Evolutionary conservation across 2,329 filamentous ascomycete species (phyloP).

Genomic region (Xylaria sp.): DNA sequence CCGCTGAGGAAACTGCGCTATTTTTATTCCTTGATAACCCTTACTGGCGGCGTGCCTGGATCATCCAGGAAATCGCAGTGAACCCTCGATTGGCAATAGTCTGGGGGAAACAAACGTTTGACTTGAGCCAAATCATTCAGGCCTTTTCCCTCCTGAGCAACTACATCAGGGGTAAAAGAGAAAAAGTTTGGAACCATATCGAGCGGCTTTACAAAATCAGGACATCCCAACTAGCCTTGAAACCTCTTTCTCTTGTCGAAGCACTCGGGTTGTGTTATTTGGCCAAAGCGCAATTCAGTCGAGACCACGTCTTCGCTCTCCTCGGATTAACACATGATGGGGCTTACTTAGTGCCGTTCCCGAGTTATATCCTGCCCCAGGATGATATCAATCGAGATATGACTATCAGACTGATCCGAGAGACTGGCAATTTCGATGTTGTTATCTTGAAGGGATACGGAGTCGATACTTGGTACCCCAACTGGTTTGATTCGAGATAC

Average conservation of each 20-base stretch:
- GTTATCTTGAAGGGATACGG: conserved; percentile 25
- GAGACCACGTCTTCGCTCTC: conserved; percentile 32
- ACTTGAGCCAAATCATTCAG: conserved; percentile 25
- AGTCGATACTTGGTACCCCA: conserved; percentile 33
- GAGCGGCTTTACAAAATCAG: conserved; percentile 31
- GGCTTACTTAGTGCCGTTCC: conserved; percentile 30
- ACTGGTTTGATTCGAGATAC: conserved; percentile 34
- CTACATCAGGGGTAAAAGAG: conserved; percentile 22
- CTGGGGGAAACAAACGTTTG: conserved; percentile 34
- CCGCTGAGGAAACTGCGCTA: conserved; percentile 30
- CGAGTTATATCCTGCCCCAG: conserved; percentile 30
- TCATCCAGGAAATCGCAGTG: conserved; percentile 36
- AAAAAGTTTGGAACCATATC: conserved; percentile 31
- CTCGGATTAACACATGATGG: conserved; percentile 38
- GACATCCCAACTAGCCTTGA: conserved; percentile 27
- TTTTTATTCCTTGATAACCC: conserved; percentile 31
- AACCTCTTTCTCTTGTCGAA: conserved; percentile 35
- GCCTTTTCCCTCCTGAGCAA: conserved; percentile 21
- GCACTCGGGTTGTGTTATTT: conserved; percentile 30
- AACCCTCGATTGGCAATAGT: conserved; percentile 31
- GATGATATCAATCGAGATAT: conserved; percentile 35
- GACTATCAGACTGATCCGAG: conserved; percentile 32
- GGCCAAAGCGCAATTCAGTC: conserved; percentile 28
- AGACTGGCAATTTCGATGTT: conserved; percentile 33
- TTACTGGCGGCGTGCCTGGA: conserved; percentile 35